A percentile compares a stretch with the other conserved stretches of the same genome.
Evolutionary conservation across 768 basidiomycete genomes (phyloP).

Genomic region (Tulasnella sp.): DNA sequence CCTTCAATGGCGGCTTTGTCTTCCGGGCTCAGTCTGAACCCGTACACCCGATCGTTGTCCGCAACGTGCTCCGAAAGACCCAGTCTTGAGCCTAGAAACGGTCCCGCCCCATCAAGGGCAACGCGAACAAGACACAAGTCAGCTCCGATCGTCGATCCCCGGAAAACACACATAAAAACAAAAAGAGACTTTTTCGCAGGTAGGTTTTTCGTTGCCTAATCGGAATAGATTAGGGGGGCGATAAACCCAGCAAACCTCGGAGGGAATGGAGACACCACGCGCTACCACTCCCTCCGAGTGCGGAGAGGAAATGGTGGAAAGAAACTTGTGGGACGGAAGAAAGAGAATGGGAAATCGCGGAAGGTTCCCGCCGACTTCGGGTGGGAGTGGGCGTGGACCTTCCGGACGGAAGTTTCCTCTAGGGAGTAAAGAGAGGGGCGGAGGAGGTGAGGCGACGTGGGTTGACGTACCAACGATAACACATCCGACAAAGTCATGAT

Average conservation of each 20-base stretch:
- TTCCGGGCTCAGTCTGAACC: slow-evolving; percentile 40
- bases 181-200: too few relatives aligned
- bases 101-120: background rate
- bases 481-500: slow-evolving; percentile 64
- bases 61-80: slow-evolving; percentile 62
- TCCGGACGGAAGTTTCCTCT: too few relatives aligned
- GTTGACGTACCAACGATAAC: slow-evolving; percentile 53
- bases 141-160: slow-evolving; percentile 6
- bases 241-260: too few relatives aligned
- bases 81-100: slow-evolving; percentile 46
- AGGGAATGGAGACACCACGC: too few relatives aligned
- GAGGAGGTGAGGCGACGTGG: background rate
- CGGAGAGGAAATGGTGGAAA: background rate
- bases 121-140: slow-evolving; percentile 11
- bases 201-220: too few relatives aligned
- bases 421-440: too few relatives aligned
- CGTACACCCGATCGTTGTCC: slow-evolving; percentile 54
- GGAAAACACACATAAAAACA: background rate
- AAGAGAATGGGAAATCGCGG: too few relatives aligned
- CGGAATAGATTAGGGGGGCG: too few relatives aligned
- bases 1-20: slow-evolving; percentile 53
- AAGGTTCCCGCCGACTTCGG: too few relatives aligned
- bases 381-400: too few relatives aligned
- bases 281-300: too few relatives aligned
- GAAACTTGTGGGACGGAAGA: background rate